These are phyloP conservation scores for Scedosporium boydii DNA, from an alignment of 2,329 filamentous ascomycete genomes.

Conservation along the genomic window DNA sequence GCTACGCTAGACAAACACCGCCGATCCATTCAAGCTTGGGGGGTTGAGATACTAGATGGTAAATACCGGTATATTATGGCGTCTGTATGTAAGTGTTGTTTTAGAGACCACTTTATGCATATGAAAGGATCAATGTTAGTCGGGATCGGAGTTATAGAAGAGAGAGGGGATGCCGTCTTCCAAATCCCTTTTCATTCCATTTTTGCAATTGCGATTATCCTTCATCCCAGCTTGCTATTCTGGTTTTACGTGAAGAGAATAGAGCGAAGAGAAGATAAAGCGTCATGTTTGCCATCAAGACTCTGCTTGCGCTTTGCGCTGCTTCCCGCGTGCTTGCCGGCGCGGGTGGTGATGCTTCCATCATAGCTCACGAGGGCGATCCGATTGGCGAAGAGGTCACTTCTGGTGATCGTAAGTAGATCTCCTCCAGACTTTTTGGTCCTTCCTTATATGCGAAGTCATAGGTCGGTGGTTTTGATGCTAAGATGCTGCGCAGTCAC, in stretches of 20 bases:
- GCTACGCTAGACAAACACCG: too few species aligned
- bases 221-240: neutral
- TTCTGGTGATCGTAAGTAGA: neutral
- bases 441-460: neutral
- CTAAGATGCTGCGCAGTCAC: slow-evolving; percentile 23
- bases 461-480: neutral
- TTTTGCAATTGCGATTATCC: neutral
- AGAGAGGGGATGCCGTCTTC: too few species aligned
- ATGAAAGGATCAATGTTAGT: neutral
- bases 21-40: too few species aligned
- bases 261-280: neutral
- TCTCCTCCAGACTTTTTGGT: neutral
- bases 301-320: slow-evolving; percentile 1
- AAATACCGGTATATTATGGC: too few species aligned
- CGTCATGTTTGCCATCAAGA: neutral
- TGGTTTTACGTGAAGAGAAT: neutral
- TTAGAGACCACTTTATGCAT: neutral
- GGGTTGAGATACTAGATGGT: too few species aligned
- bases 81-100: too few species aligned
- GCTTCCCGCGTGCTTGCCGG: neutral
- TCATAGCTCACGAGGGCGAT: neutral
- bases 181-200: too few species aligned
- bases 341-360: neutral
- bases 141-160: too few species aligned
- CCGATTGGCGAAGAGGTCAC: slow-evolving; percentile 1